Base-by-base conservation (phyloP, 2,329 filamentous ascomycete species). In the Trichoderma atrobrunneum region DNA sequence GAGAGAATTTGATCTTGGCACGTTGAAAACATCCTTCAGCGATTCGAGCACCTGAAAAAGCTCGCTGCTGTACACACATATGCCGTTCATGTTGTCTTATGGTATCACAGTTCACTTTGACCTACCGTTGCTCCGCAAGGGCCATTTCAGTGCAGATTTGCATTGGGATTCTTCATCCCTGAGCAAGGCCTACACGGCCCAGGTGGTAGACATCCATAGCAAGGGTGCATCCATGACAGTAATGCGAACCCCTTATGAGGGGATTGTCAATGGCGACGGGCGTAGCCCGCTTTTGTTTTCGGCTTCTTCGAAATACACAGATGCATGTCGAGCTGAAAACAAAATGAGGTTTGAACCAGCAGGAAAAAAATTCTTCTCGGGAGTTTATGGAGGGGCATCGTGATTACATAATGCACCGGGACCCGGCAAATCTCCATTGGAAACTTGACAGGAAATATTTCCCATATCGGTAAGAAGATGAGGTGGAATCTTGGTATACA, bases 41-140 rank as follows among this genome's bases (percentile, higher is more conserved):
- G 85, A 83, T 78, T 81, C 78, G 84, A 84, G 86, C 85, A 86
- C 81, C 78, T 80, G 79, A 74, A 79, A 71, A 71, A 82, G 84
- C 84, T 84, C 85, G 82, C 80, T 85, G 86, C 84, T 87, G 86
- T 88, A 88, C 86, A 88, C 86, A 88, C 86, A 82, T 81, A 88
- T 88, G 86, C 86, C 86, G 80, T 36, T 36, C 34, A 36, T 36
- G 14, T 84, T 73, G 12, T 43, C 18, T 43, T 11, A 28, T 28
- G 18, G 30, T 12, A 56, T 64, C 60, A 63, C 54, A 60, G 6
- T 51, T 68, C 59, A 24, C 10, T 10, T 63, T 43, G 32, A 56
- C 43, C 57, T 68, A 56, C 64, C 63, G 28, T 72, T 68, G 12
- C 11, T 34, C 28, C 56, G 18, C 56, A 34, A 28, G 16, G 34